These are phyloP conservation scores for Emericellopsis atlantica DNA, from an alignment of 2,329 filamentous ascomycete species.

Conservation along the genomic window DNA sequence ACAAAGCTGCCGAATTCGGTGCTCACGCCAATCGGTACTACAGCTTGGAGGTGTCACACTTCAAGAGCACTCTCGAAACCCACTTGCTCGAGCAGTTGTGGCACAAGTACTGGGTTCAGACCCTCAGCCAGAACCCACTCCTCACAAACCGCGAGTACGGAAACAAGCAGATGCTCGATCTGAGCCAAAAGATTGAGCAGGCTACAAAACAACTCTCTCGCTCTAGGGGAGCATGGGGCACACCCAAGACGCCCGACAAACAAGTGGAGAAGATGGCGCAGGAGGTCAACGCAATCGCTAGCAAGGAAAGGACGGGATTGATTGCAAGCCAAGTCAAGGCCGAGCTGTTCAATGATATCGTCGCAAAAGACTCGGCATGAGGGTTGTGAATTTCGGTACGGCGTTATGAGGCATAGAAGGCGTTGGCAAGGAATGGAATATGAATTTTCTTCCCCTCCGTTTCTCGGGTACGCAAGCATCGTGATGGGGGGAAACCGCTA, in stretches of 20 bases:
- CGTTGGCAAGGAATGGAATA: neutral
- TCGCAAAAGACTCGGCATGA: neutral
- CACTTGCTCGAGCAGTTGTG: constrained; percentile 80
- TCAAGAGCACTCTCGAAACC: constrained; percentile 83
- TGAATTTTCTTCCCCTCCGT: neutral
- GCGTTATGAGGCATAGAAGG: neutral
- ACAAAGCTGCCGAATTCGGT: constrained; percentile 91
- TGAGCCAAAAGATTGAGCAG: constrained; percentile 70
- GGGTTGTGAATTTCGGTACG: neutral
- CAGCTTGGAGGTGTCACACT: constrained; percentile 79
- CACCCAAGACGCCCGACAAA: constrained; percentile 18
- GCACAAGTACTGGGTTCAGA: constrained; percentile 99
- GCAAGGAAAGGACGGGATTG: constrained; percentile 50
- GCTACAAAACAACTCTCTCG: constrained; percentile 27
- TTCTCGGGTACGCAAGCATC: neutral
- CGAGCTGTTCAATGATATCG: constrained; percentile 41
- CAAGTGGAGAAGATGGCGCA: constrained; percentile 47
- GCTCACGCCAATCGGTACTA: constrained; percentile 89
- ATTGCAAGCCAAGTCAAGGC: constrained; percentile 51
- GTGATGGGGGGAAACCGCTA: no score
- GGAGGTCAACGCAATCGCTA: constrained; percentile 47
- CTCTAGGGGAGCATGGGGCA: constrained; percentile 10
- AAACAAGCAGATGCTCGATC: constrained; percentile 82
- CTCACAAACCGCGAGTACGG: constrained; percentile 88
- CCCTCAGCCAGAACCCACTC: constrained; percentile 79